Evolutionary conservation across 352 stramenopile species (phyloP), one percentile per base, ranked within the genome.

Genomic region (Peronospora farinosa): DNA sequence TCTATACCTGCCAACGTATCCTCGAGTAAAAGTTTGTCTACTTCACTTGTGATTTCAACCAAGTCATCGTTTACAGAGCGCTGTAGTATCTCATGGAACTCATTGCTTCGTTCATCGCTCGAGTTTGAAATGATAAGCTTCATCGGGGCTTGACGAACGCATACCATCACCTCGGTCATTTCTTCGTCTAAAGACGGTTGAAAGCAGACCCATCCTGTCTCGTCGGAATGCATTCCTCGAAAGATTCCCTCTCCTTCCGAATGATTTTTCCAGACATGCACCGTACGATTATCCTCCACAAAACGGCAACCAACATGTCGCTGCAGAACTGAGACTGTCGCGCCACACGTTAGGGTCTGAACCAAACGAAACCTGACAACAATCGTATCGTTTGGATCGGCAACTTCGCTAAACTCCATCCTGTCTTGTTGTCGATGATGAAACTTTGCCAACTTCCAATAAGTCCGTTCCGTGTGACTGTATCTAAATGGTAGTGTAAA

Each of bases 191-290:
- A n/a, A 13, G 51, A 51, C 10, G 56, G 51, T 1, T 53, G 56
- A 2, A 77, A 54, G 5, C 71, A 59, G 10, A 68, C 57, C 72
- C 74, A 86, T 0, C 74, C 74, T 0, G 69, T 84, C 21, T 86
- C 67, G 30, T 84, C 69, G 31, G 65, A 67, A 31, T 60, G 65
- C 54, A 82, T 63, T 0, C 65, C 65, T 12, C 39, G 57, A 16
- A 72, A 61, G 11, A 57, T 4, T 1, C 53, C 51, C 43, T 69
- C 60, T n/a, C 67, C 65, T 28, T 79, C 58, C 0, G 63, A 67
- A 6, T 70, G 47, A 0, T 47, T 55, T 31, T 72, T 74, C 72
- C 75, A 86, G 1, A 82, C 70, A 3, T 75, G 31, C 33, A 80
- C 57, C 25, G 72, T 67, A 10, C 70, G 65, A 5, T 70, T 51